Conservation (phyloP, 768 basidiomycete genomes). For the Hydnum rufescens region DNA sequence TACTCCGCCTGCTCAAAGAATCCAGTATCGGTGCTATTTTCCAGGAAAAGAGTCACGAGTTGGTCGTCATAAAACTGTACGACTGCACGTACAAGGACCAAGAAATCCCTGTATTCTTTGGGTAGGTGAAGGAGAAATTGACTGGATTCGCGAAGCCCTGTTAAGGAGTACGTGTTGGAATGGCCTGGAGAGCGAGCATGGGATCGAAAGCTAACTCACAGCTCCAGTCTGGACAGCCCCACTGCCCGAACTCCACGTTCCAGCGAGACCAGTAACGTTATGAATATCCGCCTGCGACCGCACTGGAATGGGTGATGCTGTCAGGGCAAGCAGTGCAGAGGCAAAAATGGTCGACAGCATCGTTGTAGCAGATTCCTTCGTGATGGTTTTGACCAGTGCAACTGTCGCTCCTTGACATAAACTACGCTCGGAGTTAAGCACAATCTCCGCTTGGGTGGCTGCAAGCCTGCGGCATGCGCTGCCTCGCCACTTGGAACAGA, state of each 20-base stretch:
- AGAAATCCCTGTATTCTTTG: slow-evolving; percentile 65
- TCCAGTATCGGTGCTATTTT: slow-evolving; percentile 40
- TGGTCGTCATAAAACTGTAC: neutral
- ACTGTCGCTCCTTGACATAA: too few species aligned
- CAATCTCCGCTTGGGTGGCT: too few species aligned
- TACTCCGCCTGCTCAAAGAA: slow-evolving; percentile 85
- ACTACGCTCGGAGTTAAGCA: too few species aligned
- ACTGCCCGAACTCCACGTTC: slow-evolving; percentile 78
- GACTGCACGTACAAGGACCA: slow-evolving; percentile 59
- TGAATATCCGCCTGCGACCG: slow-evolving; percentile 11
- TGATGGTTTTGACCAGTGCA: too few species aligned
- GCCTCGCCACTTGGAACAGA: too few species aligned
- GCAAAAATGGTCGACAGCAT: too few species aligned
- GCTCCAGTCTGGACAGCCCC: slow-evolving; percentile 58
- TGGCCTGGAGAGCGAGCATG: neutral
- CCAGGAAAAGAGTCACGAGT: neutral
- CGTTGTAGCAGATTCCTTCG: too few species aligned
- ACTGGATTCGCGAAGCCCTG: slow-evolving; percentile 75
- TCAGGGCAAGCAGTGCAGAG: too few species aligned
- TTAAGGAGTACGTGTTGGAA: neutral
- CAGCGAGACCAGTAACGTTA: slow-evolving; percentile 47
- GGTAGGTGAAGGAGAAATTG: slow-evolving; percentile 68
- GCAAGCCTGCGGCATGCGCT: too few species aligned
- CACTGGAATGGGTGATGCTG: too few species aligned
- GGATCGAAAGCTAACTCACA: slow-evolving; percentile 30